phyloP scores from a whole-genome alignment of 2,329 filamentous ascomycete genomes.

The Penicillium sp. region DNA sequence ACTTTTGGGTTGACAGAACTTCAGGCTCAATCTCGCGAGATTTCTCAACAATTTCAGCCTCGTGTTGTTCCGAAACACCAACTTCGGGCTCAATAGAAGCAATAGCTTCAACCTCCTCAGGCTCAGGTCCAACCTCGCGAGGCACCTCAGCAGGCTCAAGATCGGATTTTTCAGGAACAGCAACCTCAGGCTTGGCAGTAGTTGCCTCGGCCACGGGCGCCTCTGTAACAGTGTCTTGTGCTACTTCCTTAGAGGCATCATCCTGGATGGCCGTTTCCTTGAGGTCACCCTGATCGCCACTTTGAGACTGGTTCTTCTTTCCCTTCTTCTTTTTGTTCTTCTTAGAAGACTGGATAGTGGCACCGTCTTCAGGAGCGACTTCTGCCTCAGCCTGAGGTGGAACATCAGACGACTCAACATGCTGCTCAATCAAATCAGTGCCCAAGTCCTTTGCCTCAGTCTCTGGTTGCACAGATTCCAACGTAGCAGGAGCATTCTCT shows the following conservation, averaged over 20 bases:
- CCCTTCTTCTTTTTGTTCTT: constrained; percentile 41
- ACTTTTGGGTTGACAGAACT: not conserved
- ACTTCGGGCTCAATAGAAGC: not conserved
- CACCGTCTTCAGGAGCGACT: constrained; percentile 15
- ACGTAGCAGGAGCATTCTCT: not conserved
- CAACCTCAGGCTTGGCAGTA: not conserved
- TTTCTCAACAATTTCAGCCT: not conserved
- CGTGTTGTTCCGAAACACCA: not conserved
- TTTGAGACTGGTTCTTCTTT: constrained; percentile 28
- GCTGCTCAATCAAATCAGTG: constrained; percentile 5
- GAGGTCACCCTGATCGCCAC: constrained; percentile 4
- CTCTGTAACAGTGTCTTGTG: constrained; percentile 1
- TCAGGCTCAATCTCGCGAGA: constrained; percentile 2
- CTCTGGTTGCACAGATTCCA: constrained; percentile 1
- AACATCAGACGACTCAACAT: not conserved
- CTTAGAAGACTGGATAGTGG: constrained; percentile 21
- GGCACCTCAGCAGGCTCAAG: not conserved
- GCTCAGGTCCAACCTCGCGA: not conserved
- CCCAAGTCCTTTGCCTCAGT: constrained; percentile 7
- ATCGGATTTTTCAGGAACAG: not conserved
- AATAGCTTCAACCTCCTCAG: not conserved
- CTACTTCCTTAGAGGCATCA: constrained; percentile 6
- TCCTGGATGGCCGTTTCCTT: constrained; percentile 12
- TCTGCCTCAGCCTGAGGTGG: constrained; percentile 10
- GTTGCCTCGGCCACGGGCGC: not conserved